Percentiles rank a stretch among this genome's conserved stretches.
Evolutionary conservation across 2,329 filamentous ascomycete genomes (phyloP).

Genomic region (Colletotrichum sp.): DNA sequence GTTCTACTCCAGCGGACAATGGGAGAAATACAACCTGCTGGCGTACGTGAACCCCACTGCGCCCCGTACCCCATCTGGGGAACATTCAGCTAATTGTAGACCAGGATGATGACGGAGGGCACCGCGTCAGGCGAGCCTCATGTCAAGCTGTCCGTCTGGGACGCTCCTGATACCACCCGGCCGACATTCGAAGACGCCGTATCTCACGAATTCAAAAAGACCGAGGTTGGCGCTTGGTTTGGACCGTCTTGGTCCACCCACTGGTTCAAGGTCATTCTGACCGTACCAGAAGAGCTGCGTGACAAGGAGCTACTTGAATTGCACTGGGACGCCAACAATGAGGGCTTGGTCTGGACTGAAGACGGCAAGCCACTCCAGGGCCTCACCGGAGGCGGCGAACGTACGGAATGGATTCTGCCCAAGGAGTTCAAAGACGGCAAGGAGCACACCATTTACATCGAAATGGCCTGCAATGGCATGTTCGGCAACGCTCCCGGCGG

Average conservation of each 20-base stretch:
- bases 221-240: constrained; percentile 78
- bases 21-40: constrained; percentile 74
- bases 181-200: constrained; percentile 87
- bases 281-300: constrained; percentile 73
- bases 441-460: constrained; percentile 89
- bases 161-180: constrained; percentile 77
- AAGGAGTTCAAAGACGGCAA: constrained; percentile 82
- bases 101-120: constrained; percentile 75
- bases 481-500: constrained; percentile 90
- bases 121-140: constrained; percentile 71
- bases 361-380: constrained; percentile 92
- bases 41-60: constrained; percentile 55
- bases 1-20: constrained; percentile 83
- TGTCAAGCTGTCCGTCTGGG: constrained; percentile 86
- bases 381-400: constrained; percentile 86
- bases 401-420: constrained; percentile 90
- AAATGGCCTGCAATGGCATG: constrained; percentile 99
- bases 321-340: constrained; percentile 94
- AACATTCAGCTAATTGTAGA: constrained; percentile 22
- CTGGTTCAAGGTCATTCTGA: constrained; percentile 89
- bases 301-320: constrained; percentile 88
- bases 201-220: constrained; percentile 75
- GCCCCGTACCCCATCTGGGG: not conserved
- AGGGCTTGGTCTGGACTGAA: constrained; percentile 92
- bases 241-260: constrained; percentile 97